A percentile compares a stretch with the other conserved stretches of the same genome.
phyloP scores from a whole-genome alignment of 148 eudicot species.

The Nepenthes mirabilis region DNA sequence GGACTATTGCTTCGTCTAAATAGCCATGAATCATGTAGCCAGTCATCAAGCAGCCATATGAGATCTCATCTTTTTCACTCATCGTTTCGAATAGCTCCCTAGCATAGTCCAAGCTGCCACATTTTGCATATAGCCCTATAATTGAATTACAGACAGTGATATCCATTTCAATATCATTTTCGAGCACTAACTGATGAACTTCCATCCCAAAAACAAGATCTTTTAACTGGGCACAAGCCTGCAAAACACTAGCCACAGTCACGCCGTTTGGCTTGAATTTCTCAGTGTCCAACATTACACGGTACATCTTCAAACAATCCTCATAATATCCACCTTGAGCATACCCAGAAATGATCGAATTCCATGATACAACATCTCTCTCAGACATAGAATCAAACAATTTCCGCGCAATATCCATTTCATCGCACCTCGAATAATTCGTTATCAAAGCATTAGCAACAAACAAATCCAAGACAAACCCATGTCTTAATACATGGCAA shows the following conservation, averaged over 20 bases:
- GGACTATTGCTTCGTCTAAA: conserved; percentile 40
- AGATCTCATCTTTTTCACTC: conserved; percentile 53
- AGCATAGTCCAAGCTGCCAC: conserved; percentile 68
- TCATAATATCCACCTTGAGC: conserved; percentile 44
- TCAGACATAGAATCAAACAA: conserved; percentile 34
- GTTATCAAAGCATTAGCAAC: conserved; percentile 47
- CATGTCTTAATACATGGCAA: conserved; percentile 25
- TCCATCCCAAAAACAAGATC: conserved; percentile 53
- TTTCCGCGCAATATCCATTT: conserved; percentile 33
- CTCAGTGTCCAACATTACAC: conserved; percentile 19
- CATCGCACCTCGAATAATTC: conserved; percentile 44
- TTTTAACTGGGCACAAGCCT: conserved; percentile 44
- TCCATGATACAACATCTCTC: conserved; percentile 56
- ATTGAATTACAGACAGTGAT: conserved; percentile 44
- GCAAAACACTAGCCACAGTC: conserved; percentile 44
- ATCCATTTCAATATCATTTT: conserved; percentile 31
- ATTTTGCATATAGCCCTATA: conserved; percentile 51
- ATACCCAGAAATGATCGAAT: conserved; percentile 56
- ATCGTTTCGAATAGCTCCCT: conserved; percentile 41
- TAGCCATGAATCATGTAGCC: conserved; percentile 60
- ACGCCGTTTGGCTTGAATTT: conserved; percentile 29
- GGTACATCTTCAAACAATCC: conserved; percentile 38
- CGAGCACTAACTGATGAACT: conserved; percentile 32
- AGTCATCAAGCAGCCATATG: conserved; percentile 44
- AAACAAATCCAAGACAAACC: conserved; percentile 44